These are phyloP conservation scores for Limnanthes douglasii DNA, from an alignment of 345 rosid species.

Conservation along the genomic window DNA sequence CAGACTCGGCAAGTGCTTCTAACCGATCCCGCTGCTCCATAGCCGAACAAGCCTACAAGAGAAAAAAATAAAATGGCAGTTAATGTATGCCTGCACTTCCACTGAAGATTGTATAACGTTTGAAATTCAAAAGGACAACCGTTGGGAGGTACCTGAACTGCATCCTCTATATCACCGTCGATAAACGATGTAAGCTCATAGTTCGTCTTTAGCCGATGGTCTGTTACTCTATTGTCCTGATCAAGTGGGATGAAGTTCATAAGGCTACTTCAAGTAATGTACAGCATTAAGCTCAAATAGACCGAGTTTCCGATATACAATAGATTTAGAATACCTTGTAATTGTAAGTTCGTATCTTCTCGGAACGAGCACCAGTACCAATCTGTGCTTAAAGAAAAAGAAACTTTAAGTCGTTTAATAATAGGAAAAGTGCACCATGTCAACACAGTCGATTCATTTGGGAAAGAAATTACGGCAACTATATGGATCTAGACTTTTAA, in stretches of 20 bases:
- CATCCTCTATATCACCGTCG: conserved; percentile 55
- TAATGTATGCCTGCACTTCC: too few species aligned
- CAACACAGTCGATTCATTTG: too few species aligned
- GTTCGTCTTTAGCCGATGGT: conserved; percentile 90
- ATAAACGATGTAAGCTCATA: conserved; percentile 74
- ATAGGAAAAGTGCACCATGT: too few species aligned
- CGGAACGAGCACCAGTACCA: conserved; percentile 92
- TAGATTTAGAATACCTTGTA: conserved; percentile 39
- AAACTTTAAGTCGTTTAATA: too few species aligned
- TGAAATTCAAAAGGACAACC: neutral
- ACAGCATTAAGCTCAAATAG: too few species aligned
- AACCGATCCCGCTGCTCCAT: conserved; percentile 81
- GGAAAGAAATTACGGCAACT: too few species aligned
- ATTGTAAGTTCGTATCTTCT: conserved; percentile 90
- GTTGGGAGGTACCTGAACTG: conserved; percentile 52
- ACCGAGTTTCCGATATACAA: too few species aligned
- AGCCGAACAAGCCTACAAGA: conserved; percentile 57
- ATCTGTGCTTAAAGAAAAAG: conserved; percentile 32
- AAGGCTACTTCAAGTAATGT: too few species aligned
- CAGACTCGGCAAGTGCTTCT: conserved; percentile 78
- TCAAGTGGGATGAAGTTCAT: too few species aligned
- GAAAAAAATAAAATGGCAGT: neutral
- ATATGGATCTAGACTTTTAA: too few species aligned
- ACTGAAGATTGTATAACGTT: neutral
- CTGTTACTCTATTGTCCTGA: conserved; percentile 91